Percentiles rank a stretch among this genome's conserved stretches.
phyloP scores from a whole-genome alignment of 148 eudicot species.

The Silene conica region DNA sequence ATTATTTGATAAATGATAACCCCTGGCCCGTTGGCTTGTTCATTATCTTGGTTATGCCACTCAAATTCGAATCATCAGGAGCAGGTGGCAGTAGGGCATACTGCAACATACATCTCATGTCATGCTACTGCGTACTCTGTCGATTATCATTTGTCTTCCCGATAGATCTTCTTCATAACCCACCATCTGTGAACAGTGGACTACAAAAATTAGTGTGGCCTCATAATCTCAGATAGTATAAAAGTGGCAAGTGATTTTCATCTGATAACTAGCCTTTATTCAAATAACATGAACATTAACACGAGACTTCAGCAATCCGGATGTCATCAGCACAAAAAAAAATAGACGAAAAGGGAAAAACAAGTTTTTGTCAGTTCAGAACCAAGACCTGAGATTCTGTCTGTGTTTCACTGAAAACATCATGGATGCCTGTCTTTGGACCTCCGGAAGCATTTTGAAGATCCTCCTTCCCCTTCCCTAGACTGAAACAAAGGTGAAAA shows the following conservation, averaged over 20 bases:
- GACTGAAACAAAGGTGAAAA: conserved; percentile 33
- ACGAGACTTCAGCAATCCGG: background rate
- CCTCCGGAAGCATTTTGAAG: conserved; percentile 33
- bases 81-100: background rate
- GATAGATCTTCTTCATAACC: conserved; percentile 91
- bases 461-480: conserved; percentile 44
- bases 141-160: conserved; percentile 87
- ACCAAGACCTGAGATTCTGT: conserved; percentile 87
- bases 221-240: conserved; percentile 1
- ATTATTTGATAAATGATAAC: background rate
- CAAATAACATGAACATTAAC: conserved; percentile 3
- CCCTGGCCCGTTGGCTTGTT: background rate
- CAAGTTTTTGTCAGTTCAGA: background rate
- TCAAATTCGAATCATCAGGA: background rate
- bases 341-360: background rate
- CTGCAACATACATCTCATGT: conserved; percentile 15
- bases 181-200: conserved; percentile 52
- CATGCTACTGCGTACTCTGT: conserved; percentile 73
- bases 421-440: conserved; percentile 41
- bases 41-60: background rate
- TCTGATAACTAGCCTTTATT: background rate
- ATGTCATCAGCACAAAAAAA: background rate
- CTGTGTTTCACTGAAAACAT: conserved; percentile 89
- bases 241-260: background rate
- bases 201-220: conserved; percentile 1